Base-by-base conservation (phyloP, 768 basidiomycete species). In the Leccinum boreale region DNA sequence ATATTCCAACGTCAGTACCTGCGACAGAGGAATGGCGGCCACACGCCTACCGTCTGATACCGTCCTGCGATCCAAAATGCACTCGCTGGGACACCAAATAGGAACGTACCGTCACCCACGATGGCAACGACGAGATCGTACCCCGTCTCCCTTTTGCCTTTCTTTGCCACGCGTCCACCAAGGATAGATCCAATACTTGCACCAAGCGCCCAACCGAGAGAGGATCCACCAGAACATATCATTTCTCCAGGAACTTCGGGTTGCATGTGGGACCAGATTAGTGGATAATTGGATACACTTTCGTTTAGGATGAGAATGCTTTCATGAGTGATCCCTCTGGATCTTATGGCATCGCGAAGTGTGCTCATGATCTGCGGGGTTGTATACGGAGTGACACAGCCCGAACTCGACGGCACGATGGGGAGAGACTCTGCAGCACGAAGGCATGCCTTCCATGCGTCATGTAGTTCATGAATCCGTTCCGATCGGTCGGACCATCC, bases 41-140 rank as follows among this genome's bases (percentile, higher is more conserved):
- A 36, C 6, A 2, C 2, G 68, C 79, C 58, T 56, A 88, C 87
- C 23, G 87, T 85, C 31, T 84, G 70, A 67, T 90, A 90, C 48
- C 78, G 78, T 62, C 81, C 77, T 1, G 89, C 86, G 70, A 89
- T 88, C 89, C 89, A 90, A 69, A 80, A 90, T 1, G 81, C 81
- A 1, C 85, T 80, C 31, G 80, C 78, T 0, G 88, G 89, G 0
- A 85, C 82, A 0, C 84, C 79, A 62, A 89, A 90, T 66, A 89
- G 64, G 62, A 78, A 90, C 6, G 81, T 82, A 0, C 89, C 89
- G 63, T 90, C 89, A 0, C 89, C 89, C 3, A 89, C 84, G 24
- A 90, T 73, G 1, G 74, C 75, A 1, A 81, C 77, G 8, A 85
- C 75, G 44, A 90, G 67, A n/a, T 89, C 85, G 50, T 79, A 76